Evolutionary conservation across 768 basidiomycete species (phyloP), one percentile per base, ranked within the genome.

Genomic region (Aureoboletus auriporus): DNA sequence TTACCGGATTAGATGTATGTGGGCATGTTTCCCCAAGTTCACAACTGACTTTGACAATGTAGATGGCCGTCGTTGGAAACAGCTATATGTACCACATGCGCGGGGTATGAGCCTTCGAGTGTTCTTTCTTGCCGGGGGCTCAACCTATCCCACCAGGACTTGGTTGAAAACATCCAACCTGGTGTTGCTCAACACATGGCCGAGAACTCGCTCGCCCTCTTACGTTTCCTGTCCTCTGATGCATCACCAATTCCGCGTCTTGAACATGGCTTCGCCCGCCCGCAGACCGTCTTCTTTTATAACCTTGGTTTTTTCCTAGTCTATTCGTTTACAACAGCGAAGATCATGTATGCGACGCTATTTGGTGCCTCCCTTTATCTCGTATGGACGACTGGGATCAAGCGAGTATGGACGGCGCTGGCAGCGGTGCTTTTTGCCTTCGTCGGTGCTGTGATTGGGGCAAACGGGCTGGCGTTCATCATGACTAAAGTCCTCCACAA

Each of bases 51-150:
- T 39, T 39, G 23, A 7, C 1, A 20, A n/a, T 55, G 30, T 40
- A 91, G 89, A 91, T 95, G 78, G 93, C 93, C 0, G 71, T 95
- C 26, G 83, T 95, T 4, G 89, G 91, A 12, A 89, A 95, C 66
- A 89, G 89, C 56, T 98, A 96, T 64, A 71, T 92, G 45, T 97
- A 96, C 62, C 93, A 97, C 67, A 97, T 92, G 71, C 83, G 87
- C 41, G 90, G 90, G 73, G 86, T 83, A 55, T 1, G 63, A 35
- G n/a, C 42, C 51, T 44, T 43, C 49, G 20, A 11, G 14, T 44
- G n/a, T 40, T 23, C 36, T 35, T 35, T 8, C 5, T n/a, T 30
- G 10, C 34, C 12, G 10, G 40, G 9, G 16, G 46, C 38, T 62
- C 9, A 51, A 42, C 3, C 16, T 28, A 35, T 35, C 4, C 39